Percentiles rank a stretch among this genome's conserved stretches.
phyloP scores from a whole-genome alignment of 441 rosid genomes.

The Jatropha podagrica region DNA sequence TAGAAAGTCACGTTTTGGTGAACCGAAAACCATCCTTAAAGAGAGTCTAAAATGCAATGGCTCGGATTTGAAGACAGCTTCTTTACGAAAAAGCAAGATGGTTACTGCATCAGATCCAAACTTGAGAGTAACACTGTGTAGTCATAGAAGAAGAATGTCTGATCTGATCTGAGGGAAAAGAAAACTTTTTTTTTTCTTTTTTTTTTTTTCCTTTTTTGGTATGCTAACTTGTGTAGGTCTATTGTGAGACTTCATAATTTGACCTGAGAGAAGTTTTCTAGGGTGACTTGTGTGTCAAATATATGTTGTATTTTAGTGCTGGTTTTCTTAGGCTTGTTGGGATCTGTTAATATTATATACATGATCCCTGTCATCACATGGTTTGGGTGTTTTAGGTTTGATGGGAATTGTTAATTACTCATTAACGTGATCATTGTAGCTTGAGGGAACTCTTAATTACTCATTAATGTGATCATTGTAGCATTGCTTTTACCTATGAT shows the following conservation, averaged over 20 bases:
- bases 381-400: slow-evolving; percentile 14
- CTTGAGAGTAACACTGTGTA: slow-evolving; percentile 46
- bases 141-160: slow-evolving; percentile 79
- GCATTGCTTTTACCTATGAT: neutral
- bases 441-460: slow-evolving; percentile 27
- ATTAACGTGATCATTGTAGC: slow-evolving; percentile 29
- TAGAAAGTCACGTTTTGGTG: slow-evolving; percentile 40
- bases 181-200: neutral
- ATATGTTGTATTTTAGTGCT: neutral
- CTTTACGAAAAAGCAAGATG: slow-evolving; percentile 47
- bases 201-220: neutral
- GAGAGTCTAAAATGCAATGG: slow-evolving; percentile 43
- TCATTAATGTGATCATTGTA: slow-evolving; percentile 30
- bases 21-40: slow-evolving; percentile 28
- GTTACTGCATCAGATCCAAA: slow-evolving; percentile 70
- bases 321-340: slow-evolving; percentile 31
- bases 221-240: neutral
- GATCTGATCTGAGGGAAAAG: slow-evolving; percentile 42
- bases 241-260: neutral
- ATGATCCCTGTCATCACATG: slow-evolving; percentile 15
- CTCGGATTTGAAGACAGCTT: slow-evolving; percentile 36
- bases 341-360: slow-evolving; percentile 28
- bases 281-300: slow-evolving; percentile 6
- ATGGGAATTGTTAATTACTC: slow-evolving; percentile 28
- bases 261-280: slow-evolving; percentile 7